Evolutionary conservation across 192 early-diverging fungal genomes (phyloP).

Genomic region (Paraglomus brasilianum): DNA sequence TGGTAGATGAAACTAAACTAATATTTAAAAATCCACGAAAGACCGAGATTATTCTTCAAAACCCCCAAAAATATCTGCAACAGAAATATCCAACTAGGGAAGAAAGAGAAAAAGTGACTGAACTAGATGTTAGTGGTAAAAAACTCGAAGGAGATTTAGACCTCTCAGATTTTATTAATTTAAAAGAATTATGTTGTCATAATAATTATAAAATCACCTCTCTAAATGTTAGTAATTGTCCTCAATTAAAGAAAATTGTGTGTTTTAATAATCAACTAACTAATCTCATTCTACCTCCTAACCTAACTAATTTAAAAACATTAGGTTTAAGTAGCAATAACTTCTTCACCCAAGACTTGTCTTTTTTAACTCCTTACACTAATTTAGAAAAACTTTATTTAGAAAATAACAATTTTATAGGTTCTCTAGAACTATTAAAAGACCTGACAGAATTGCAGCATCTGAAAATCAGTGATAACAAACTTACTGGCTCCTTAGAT

Average conservation of each 20-base stretch:
- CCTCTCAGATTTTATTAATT: constrained; percentile 3
- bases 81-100: too few relatives aligned
- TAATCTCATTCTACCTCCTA: constrained; percentile 1
- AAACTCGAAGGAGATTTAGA: constrained; percentile 10
- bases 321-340: constrained; percentile 1
- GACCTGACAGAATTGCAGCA: too few relatives aligned
- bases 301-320: background rate
- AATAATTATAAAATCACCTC: background rate
- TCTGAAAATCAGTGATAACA: background rate
- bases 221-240: background rate
- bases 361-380: background rate
- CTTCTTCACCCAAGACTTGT: background rate
- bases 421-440: too few relatives aligned
- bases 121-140: background rate
- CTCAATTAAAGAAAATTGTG: background rate
- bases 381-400: background rate
- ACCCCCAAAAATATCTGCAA: too few relatives aligned
- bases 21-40: too few relatives aligned
- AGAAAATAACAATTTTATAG: background rate
- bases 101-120: constrained; percentile 8
- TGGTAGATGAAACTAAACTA: too few relatives aligned
- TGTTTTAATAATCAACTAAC: background rate
- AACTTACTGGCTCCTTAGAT: constrained; percentile 13
- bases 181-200: constrained; percentile 1
- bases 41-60: too few relatives aligned